Conservation (phyloP, 2,329 filamentous ascomycete genomes). For the Alternaria tenuissima region DNA sequence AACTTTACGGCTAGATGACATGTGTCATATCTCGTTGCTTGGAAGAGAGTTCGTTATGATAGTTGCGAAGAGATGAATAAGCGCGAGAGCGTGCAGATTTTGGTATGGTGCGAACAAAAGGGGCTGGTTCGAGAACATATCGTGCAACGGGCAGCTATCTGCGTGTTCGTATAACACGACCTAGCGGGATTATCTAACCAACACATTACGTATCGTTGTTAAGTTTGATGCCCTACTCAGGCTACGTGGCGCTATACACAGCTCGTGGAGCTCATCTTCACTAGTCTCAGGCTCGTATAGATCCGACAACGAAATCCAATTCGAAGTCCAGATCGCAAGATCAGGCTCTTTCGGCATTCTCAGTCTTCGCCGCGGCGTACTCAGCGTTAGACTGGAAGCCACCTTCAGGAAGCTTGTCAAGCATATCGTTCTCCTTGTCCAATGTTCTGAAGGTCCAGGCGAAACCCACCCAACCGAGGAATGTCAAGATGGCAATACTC, state of each 20-base stretch:
- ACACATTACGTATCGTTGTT: not conserved
- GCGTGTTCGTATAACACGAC: not conserved
- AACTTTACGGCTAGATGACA: not conserved
- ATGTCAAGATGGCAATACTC: slow-evolving; percentile 42
- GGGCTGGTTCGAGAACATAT: not conserved
- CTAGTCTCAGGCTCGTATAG: not conserved
- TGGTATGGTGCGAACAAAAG: not conserved
- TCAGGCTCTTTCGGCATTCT: slow-evolving; percentile 14
- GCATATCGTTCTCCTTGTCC: slow-evolving; percentile 41
- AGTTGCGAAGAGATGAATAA: not conserved
- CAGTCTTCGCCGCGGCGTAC: slow-evolving; percentile 20
- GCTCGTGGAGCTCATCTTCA: not conserved
- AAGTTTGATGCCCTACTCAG: not conserved
- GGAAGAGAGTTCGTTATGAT: not conserved
- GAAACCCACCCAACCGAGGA: slow-evolving; percentile 40
- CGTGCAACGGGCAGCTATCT: not conserved
- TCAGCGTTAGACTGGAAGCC: slow-evolving; percentile 28
- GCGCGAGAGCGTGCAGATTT: not conserved
- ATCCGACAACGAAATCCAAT: not conserved
- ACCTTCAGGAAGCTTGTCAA: slow-evolving; percentile 43
- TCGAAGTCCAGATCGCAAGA: not conserved
- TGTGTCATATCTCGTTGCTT: not conserved
- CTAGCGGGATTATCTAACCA: not conserved
- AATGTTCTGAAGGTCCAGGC: slow-evolving; percentile 40
- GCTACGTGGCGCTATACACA: not conserved